These are phyloP conservation scores for Podaxis rugospora DNA, from an alignment of 768 basidiomycete species.

Conservation along the genomic window DNA sequence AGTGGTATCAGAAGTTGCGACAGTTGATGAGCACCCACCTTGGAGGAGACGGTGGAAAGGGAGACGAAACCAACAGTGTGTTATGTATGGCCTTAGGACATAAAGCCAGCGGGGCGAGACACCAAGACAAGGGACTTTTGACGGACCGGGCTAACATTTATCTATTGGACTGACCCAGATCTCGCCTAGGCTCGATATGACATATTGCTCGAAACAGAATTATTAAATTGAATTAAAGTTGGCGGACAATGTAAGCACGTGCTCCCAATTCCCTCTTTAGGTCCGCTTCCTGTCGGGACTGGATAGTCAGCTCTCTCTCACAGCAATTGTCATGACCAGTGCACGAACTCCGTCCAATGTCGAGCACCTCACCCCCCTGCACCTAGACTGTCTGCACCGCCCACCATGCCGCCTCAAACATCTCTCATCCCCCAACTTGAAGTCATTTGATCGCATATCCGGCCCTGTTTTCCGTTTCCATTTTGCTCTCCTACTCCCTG, in stretches of 20 bases:
- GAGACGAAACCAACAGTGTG: background rate
- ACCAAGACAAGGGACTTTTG: background rate
- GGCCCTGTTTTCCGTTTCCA: slow-evolving; percentile 7
- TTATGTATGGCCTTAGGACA: background rate
- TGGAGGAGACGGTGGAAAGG: background rate
- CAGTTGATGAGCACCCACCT: background rate
- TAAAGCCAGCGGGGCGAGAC: slow-evolving; percentile 1
- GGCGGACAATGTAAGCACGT: background rate
- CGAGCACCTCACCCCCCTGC: background rate
- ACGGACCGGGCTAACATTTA: background rate
- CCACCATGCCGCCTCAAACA: background rate
- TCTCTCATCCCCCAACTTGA: background rate
- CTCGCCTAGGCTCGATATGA: slow-evolving; percentile 10
- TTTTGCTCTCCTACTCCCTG: slow-evolving; percentile 11
- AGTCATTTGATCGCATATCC: background rate
- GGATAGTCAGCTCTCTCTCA: background rate
- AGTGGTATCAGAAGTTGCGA: background rate
- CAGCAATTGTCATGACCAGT: background rate
- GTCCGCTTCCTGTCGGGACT: background rate
- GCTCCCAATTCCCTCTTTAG: background rate
- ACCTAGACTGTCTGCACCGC: background rate
- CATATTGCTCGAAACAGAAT: slow-evolving; percentile 10
- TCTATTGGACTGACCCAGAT: slow-evolving; percentile 8
- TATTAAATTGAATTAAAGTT: background rate
- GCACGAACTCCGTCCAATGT: background rate